These are phyloP conservation scores for Colletotrichum sp. DNA, from an alignment of 2,329 filamentous ascomycete genomes.

Conservation along the genomic window DNA sequence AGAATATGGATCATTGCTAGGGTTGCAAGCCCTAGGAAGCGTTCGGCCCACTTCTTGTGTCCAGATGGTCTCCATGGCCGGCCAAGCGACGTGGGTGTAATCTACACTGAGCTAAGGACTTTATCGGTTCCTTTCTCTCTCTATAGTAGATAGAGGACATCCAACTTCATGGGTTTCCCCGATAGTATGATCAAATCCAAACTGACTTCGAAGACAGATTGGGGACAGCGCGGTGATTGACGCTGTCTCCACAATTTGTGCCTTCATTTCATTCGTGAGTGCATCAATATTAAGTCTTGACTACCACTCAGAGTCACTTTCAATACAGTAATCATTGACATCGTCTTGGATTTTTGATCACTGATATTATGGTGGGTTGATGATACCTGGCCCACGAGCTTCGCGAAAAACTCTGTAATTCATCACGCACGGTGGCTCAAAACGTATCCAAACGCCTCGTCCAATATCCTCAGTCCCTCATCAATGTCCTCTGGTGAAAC, in stretches of 20 bases:
- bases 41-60: not conserved
- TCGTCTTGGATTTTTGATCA: not conserved
- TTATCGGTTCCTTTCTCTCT: not conserved
- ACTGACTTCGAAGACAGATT: not conserved
- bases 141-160: rapidly evolving
- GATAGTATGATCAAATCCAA: not conserved
- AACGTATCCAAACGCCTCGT: conserved; percentile 46
- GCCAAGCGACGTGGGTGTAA: not conserved
- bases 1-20: not conserved
- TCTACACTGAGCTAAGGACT: rapidly evolving
- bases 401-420: not conserved
- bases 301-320: not conserved
- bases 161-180: not conserved
- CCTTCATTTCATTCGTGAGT: not conserved
- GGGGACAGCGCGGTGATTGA: rapidly evolving
- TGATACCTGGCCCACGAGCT: rapidly evolving
- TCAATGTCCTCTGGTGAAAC: conserved; percentile 49
- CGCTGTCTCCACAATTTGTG: not conserved
- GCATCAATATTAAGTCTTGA: not conserved
- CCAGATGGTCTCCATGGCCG: not conserved
- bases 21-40: not conserved
- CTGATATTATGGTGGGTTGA: rapidly evolving
- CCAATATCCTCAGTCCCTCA: conserved; percentile 52
- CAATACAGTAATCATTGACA: not conserved
- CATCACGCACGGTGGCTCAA: not conserved